These are phyloP conservation scores for Chernovozyma aurita DNA, from an alignment of 1,139 yeast genomes.

Conservation along the genomic window DNA sequence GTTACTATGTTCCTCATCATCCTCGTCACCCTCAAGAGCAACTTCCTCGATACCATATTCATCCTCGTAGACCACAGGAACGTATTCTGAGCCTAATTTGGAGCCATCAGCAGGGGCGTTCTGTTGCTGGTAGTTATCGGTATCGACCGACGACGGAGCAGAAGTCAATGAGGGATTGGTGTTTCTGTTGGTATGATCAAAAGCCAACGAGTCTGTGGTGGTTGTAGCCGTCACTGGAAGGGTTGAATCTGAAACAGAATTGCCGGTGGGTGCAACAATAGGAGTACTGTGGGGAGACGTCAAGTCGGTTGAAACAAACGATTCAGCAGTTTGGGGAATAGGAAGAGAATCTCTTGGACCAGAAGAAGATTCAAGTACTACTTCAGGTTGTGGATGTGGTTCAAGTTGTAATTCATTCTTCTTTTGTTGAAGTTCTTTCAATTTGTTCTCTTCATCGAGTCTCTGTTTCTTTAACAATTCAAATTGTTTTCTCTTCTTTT, in stretches of 20 bases:
- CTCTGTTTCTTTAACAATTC: slow-evolving; percentile 20
- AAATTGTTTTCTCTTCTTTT: slow-evolving; percentile 27
- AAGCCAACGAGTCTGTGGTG: background rate
- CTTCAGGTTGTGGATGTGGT: background rate
- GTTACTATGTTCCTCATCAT: slow-evolving; percentile 16
- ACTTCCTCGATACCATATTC: slow-evolving; percentile 8
- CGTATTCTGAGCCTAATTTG: background rate
- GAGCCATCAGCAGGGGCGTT: background rate
- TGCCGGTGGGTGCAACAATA: background rate
- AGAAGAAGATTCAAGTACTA: background rate
- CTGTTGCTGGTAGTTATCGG: background rate
- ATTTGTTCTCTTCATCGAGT: slow-evolving; percentile 3
- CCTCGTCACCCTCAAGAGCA: slow-evolving; percentile 10
- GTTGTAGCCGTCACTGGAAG: background rate
- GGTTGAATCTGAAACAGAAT: background rate
- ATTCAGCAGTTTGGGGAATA: background rate
- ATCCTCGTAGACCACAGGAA: background rate
- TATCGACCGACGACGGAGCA: background rate
- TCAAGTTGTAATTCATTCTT: slow-evolving; percentile 10
- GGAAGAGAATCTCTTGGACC: background rate
- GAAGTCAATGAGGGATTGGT: background rate
- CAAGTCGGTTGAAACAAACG: background rate
- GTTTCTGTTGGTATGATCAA: background rate
- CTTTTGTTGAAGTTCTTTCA: slow-evolving; percentile 8
- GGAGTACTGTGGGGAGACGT: background rate